Conservation (phyloP, 208 protist genomes). For the Jaenimonas drosophilae region DNA sequence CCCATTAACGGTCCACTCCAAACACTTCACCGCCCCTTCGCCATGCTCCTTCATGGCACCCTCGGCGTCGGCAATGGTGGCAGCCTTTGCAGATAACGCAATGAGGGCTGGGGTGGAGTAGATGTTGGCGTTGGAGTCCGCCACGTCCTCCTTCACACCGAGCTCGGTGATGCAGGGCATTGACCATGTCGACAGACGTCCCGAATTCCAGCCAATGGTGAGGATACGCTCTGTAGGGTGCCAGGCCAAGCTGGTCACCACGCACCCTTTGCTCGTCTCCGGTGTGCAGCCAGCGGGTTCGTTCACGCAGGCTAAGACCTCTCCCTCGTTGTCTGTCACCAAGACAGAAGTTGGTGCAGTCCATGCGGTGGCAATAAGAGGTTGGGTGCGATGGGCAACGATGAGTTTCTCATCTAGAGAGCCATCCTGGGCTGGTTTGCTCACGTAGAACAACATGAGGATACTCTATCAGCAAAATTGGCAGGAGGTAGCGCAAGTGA, state of each 20-base stretch:
- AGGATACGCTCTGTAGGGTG: constrained; percentile 70
- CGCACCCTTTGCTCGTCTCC: constrained; percentile 8
- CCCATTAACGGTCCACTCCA: constrained; percentile 47
- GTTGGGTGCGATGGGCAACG: constrained; percentile 30
- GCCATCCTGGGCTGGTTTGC: constrained; percentile 47
- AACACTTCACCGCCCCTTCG: constrained; percentile 26
- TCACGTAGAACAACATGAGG: constrained; percentile 74
- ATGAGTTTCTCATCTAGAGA: constrained; percentile 43
- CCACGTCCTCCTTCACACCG: constrained; percentile 17
- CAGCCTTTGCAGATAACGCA: constrained; percentile 22
- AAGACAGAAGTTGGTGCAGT: constrained; percentile 46
- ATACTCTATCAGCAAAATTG: too few species aligned
- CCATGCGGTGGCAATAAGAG: constrained; percentile 67
- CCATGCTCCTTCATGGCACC: constrained; percentile 50
- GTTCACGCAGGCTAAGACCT: constrained; percentile 40
- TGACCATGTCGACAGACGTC: constrained; percentile 58
- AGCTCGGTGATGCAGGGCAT: constrained; percentile 22
- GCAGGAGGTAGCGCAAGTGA: too few species aligned
- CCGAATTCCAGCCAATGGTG: constrained; percentile 76
- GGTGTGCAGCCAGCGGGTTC: constrained; percentile 16
- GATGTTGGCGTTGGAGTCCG: constrained; percentile 4
- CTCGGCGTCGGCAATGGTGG: constrained; percentile 34
- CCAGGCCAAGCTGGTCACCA: constrained; percentile 63
- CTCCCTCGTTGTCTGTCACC: constrained; percentile 74
- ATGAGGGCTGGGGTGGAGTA: constrained; percentile 11